phyloP scores from a whole-genome alignment of 2,329 filamentous ascomycete genomes.

The Calonectria pseudoturangicola region DNA sequence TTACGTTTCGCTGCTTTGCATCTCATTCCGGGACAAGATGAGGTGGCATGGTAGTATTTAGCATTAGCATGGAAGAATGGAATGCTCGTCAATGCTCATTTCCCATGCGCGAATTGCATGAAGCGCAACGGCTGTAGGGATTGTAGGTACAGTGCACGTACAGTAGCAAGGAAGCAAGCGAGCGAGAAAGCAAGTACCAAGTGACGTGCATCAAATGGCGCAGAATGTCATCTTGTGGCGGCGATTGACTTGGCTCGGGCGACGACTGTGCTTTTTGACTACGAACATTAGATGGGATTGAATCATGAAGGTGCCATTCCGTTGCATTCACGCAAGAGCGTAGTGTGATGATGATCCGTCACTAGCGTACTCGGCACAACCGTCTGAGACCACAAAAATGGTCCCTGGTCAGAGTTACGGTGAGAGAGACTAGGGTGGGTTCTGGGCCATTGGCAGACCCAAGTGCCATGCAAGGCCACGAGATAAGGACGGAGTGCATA shows the following conservation, averaged over 20 bases:
- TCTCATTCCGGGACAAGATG: background rate
- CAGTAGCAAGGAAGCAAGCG: background rate
- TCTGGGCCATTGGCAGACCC: conserved; percentile 23
- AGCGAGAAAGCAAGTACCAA: background rate
- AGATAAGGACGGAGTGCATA: conserved; percentile 14
- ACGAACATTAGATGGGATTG: background rate
- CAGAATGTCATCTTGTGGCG: background rate
- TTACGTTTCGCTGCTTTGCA: background rate
- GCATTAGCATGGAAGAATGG: background rate
- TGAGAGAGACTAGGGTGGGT: conserved; percentile 24
- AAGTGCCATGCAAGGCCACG: conserved; percentile 4
- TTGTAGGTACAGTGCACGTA: background rate
- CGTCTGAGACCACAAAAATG: conserved; percentile 28
- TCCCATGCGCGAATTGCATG: conserved; percentile 11
- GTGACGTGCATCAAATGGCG: background rate
- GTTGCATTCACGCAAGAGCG: conserved; percentile 1
- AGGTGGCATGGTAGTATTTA: conserved; percentile 4
- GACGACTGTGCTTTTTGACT: background rate
- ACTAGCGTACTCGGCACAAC: conserved; percentile 20
- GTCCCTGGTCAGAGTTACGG: conserved; percentile 27
- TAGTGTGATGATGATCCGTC: conserved; percentile 26
- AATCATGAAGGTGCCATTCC: conserved; percentile 8
- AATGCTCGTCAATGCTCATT: conserved; percentile 16
- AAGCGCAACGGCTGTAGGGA: background rate
- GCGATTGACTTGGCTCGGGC: background rate